Evolutionary conservation across 2,329 filamentous ascomycete species (phyloP), one percentile per base, ranked within the genome.

Genomic region (Periconia macrospinosa): DNA sequence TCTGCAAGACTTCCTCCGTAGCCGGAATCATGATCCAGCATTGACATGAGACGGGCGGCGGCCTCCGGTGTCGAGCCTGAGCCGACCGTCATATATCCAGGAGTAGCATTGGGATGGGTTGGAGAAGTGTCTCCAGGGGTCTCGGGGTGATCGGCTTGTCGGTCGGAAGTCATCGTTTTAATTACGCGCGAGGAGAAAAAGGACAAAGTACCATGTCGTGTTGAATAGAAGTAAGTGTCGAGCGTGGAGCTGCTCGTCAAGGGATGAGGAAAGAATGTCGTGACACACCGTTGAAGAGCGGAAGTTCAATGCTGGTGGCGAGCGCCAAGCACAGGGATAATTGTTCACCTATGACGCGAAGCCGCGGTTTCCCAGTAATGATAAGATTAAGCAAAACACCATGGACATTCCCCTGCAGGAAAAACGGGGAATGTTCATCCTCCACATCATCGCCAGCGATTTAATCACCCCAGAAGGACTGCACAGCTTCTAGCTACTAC

Each of bases 61-160:
- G 91, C 90, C 68, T 91, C 86, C 18, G 92, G 92, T 19, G 89
- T 86, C 50, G 87, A 86, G 49, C 92, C 92, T 61, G 82, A 86
- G 53, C 93, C 93, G 47, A 97, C 90, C 6, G 91, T 95, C 87
- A 96, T 90, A 75, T 92, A 97, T 54, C 86, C 82, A 47, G 88
- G 88, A 56, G 75, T 66, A 53, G 62, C 59, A 60, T 67, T 60
- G 59, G 59, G 62, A 57, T 60, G 60, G 58, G 57, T 62, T 33
- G 63, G 64, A 3, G 64, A 56, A 11, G 49, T 55, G 55, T 60
- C 67, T 53, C 59, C 66, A 51, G 65, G 61, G 47, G 63, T 44
- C 23, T 63, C 55, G 55, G 62, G 51, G 48, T 55, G 54, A 43
- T 63, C 52, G 57, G 56, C 51, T 50, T 53, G 56, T 50, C 66